phyloP scores from a whole-genome alignment of 768 basidiomycete genomes.

The Pholiota microspora region DNA sequence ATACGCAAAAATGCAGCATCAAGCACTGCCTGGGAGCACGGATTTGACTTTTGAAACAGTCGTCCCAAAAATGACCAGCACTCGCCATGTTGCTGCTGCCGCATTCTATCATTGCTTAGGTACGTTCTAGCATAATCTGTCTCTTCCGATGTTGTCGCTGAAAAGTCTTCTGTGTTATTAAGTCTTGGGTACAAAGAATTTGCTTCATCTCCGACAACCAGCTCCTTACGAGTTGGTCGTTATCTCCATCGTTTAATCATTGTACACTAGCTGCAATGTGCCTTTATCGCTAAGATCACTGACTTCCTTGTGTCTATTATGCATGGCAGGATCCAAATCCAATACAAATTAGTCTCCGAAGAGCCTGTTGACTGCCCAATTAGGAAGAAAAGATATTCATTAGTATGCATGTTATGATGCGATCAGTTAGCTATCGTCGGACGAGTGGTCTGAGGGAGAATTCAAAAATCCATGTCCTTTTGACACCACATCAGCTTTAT shows the following conservation, averaged over 20 bases:
- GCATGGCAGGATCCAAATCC: too few species aligned
- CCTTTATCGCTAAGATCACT: too few species aligned
- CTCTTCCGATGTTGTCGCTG: background rate
- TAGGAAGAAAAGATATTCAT: too few species aligned
- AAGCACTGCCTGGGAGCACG: slow-evolving; percentile 47
- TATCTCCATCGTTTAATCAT: slow-evolving; percentile 31
- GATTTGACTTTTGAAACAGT: slow-evolving; percentile 63
- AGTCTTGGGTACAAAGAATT: slow-evolving; percentile 79
- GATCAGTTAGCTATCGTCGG: background rate
- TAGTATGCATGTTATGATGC: too few species aligned
- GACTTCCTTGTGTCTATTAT: too few species aligned
- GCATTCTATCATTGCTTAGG: slow-evolving; percentile 87
- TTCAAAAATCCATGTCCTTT: too few species aligned
- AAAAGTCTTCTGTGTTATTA: slow-evolving; percentile 4
- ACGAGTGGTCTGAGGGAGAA: background rate
- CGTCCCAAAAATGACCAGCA: slow-evolving; percentile 64
- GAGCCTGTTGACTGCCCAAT: too few species aligned
- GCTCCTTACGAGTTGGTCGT: slow-evolving; percentile 56
- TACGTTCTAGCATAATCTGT: slow-evolving; percentile 27
- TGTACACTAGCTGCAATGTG: too few species aligned
- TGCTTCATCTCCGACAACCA: slow-evolving; percentile 59
- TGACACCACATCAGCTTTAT: slow-evolving; percentile 4
- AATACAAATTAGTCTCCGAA: too few species aligned
- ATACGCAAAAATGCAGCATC: slow-evolving; percentile 76
- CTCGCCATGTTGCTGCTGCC: slow-evolving; percentile 74